These are phyloP conservation scores for Collybia mongolica DNA, from an alignment of 768 basidiomycete genomes.

Conservation along the genomic window DNA sequence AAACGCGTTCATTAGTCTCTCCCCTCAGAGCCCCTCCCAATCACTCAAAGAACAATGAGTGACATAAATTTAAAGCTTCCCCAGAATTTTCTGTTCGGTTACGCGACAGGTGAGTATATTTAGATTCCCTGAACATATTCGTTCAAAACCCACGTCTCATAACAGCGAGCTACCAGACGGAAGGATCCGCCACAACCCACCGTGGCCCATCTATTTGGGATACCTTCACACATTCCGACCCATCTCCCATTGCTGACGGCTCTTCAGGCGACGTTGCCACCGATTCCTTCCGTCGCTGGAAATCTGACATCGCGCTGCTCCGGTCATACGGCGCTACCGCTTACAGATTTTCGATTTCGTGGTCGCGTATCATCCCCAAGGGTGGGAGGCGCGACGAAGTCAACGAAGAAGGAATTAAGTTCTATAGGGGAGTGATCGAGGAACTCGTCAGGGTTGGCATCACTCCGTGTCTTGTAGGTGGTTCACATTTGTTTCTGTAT, in stretches of 20 bases:
- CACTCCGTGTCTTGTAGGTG: slow-evolving; percentile 57
- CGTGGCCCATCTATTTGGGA: slow-evolving; percentile 75
- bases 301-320: slow-evolving; percentile 63
- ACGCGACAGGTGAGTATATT: slow-evolving; percentile 27
- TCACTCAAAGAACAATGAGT: not conserved
- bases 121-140: not conserved
- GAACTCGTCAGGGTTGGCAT: slow-evolving; percentile 59
- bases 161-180: slow-evolving; percentile 69
- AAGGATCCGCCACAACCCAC: slow-evolving; percentile 58
- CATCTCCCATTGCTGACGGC: slow-evolving; percentile 53
- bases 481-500: not conserved
- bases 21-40: too few species aligned
- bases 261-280: slow-evolving; percentile 65
- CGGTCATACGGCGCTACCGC: slow-evolving; percentile 63
- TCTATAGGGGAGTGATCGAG: slow-evolving; percentile 68
- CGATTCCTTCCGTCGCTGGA: slow-evolving; percentile 66
- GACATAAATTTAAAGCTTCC: slow-evolving; percentile 18
- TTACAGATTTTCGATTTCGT: slow-evolving; percentile 74
- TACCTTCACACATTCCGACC: slow-evolving; percentile 58
- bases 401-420: slow-evolving; percentile 64
- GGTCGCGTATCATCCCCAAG: slow-evolving; percentile 69
- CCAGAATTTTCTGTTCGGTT: slow-evolving; percentile 31
- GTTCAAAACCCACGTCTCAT: not conserved
- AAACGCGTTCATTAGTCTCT: too few species aligned
- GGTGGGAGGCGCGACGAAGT: slow-evolving; percentile 62